These are phyloP conservation scores for Rugonectria rugulosa DNA, from an alignment of 2,329 filamentous ascomycete species.

Conservation along the genomic window DNA sequence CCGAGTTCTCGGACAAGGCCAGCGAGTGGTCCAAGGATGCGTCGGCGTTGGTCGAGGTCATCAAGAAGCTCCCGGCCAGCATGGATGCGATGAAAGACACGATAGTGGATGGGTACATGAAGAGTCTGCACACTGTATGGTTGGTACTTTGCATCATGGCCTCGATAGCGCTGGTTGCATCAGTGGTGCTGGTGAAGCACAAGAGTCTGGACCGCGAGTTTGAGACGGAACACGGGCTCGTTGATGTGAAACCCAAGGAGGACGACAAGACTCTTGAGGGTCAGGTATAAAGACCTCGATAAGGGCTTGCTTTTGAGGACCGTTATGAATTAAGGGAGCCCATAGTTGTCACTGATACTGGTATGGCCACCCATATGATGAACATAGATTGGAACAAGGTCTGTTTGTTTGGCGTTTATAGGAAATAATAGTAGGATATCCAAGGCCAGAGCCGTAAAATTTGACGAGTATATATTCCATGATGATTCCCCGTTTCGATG, in stretches of 20 bases:
- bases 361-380: too few relatives aligned
- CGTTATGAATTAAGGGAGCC: not conserved
- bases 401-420: too few relatives aligned
- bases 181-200: conserved; percentile 24
- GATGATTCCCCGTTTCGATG: too few relatives aligned
- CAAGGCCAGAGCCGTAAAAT: too few relatives aligned
- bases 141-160: conserved; percentile 41
- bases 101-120: conserved; percentile 44
- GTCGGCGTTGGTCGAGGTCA: conserved; percentile 60
- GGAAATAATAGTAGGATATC: too few relatives aligned
- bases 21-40: conserved; percentile 63
- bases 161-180: conserved; percentile 30
- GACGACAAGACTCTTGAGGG: conserved; percentile 2
- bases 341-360: too few relatives aligned
- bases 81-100: conserved; percentile 30
- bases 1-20: conserved; percentile 52
- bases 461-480: too few relatives aligned
- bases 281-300: conserved; percentile 27
- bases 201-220: conserved; percentile 35
- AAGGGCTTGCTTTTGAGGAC: too few relatives aligned
- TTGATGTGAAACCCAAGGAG: conserved; percentile 1
- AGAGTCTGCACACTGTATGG: conserved; percentile 45
- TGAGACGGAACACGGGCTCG: conserved; percentile 31
- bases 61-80: conserved; percentile 50
- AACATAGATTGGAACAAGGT: too few relatives aligned